phyloP scores from a whole-genome alignment of 2,329 filamentous ascomycete species.

The Pseudocercospora crystallina region DNA sequence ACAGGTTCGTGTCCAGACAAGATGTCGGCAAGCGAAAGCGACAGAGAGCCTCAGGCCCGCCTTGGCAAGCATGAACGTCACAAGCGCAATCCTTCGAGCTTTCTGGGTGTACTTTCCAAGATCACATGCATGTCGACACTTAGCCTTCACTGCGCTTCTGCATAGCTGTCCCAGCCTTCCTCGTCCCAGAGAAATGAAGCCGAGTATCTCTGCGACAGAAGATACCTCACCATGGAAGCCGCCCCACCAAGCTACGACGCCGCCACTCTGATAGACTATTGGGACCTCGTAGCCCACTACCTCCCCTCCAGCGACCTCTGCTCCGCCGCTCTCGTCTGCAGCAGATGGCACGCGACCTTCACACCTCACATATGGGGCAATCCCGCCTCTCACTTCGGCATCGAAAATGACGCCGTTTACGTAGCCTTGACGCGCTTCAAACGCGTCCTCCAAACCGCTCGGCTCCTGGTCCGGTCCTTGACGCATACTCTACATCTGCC shows the following conservation, averaged over 20 bases:
- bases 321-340: constrained; percentile 56
- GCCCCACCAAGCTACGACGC: constrained; percentile 61
- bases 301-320: constrained; percentile 58
- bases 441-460: constrained; percentile 55
- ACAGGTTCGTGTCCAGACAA: too few relatives aligned
- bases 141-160: too few relatives aligned
- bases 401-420: constrained; percentile 61
- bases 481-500: constrained; percentile 64
- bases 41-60: too few relatives aligned
- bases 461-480: constrained; percentile 53
- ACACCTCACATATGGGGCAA: constrained; percentile 62
- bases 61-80: too few relatives aligned
- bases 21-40: too few relatives aligned
- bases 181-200: too few relatives aligned
- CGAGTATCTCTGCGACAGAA: too few relatives aligned
- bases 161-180: too few relatives aligned
- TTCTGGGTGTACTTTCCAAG: too few relatives aligned
- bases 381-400: constrained; percentile 62
- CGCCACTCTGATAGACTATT: constrained; percentile 55
- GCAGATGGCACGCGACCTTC: constrained; percentile 59
- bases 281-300: constrained; percentile 57
- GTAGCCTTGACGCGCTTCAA: constrained; percentile 61
- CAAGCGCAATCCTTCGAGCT: too few relatives aligned
- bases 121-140: too few relatives aligned
- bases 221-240: constrained; percentile 56